These are phyloP conservation scores for Kluyveromyces wickerhamii DNA, from an alignment of 805 yeast species.

Conservation along the genomic window DNA sequence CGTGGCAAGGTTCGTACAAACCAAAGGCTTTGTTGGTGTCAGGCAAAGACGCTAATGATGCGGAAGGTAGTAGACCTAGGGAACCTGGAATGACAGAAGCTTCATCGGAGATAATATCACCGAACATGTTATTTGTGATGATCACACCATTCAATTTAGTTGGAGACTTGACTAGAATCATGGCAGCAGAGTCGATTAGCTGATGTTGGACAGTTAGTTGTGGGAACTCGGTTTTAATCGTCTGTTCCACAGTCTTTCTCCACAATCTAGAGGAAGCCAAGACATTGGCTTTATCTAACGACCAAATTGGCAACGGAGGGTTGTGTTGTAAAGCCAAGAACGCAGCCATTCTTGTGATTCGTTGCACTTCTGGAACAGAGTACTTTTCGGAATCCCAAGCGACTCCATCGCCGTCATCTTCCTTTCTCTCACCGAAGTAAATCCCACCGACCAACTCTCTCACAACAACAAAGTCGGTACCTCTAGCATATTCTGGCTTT, in stretches of 20 bases:
- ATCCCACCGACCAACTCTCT: constrained; percentile 98
- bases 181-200: constrained; percentile 96
- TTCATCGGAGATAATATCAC: constrained; percentile 96
- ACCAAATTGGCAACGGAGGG: constrained; percentile 95
- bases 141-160: constrained; percentile 87
- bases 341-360: constrained; percentile 98
- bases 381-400: constrained; percentile 95
- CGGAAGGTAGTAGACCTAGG: constrained; percentile 86
- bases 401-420: constrained; percentile 77
- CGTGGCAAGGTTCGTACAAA: constrained; percentile 96
- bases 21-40: constrained; percentile 93
- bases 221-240: constrained; percentile 85
- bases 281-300: constrained; percentile 95
- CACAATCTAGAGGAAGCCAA: constrained; percentile 93
- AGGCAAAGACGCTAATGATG: constrained; percentile 94
- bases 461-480: constrained; percentile 88
- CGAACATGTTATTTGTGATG: constrained; percentile 94
- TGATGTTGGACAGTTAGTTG: constrained; percentile 82
- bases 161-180: constrained; percentile 91
- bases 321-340: constrained; percentile 86
- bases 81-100: constrained; percentile 98
- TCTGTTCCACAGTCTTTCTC: constrained; percentile 87
- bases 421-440: constrained; percentile 92
- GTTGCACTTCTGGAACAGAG: constrained; percentile 83
- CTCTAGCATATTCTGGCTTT: constrained; percentile 74